Evolutionary conservation across 2,329 filamentous ascomycete genomes (phyloP), one percentile per base, ranked within the genome.

Genomic region (Neofusicoccum parvum): DNA sequence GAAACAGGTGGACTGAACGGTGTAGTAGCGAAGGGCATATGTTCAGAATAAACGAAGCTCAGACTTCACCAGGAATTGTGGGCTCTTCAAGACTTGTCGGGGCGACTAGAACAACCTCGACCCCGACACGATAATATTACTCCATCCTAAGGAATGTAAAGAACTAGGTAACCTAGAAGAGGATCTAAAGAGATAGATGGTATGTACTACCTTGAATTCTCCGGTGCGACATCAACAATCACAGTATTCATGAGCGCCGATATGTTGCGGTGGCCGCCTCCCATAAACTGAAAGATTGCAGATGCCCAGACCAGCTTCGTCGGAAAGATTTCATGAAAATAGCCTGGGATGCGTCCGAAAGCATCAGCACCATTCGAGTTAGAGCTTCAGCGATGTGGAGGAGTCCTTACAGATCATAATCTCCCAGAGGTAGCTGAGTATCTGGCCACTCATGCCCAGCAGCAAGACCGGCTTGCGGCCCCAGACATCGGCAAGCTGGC

Each of bases 201-300:
- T 10, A 14, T 9, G 20, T 10, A 14, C n/a, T 50, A 62, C 58
- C 58, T 54, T 2, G 41, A 17, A 10, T 48, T 32, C 17, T 65
- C 34, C 3, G 62, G 62, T 17, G 62, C 62, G 12, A 65, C 62
- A 32, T 65, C 62, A 7, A 65, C 62, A 17, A 65, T 65, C 5
- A 65, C 51, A 3, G 62, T 65, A 20, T 65, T 65, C 50, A 65
- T 58, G 5, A 65, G 50, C 2, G 62, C 50, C 32, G 43, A 54
- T 46, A 65, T 49, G 15, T 54, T 53, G 15, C 62, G 62, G 34
- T 65, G 50, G 1, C 62, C 62, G 3, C 62, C 62, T 12, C 62
- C 62, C 41, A 65, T 39, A 12, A 65, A 56, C 20, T 65, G 62
- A 41, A 65, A 65, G n/a, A 48, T 14, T 6, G 50, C 50, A 23